phyloP scores from a whole-genome alignment of 768 basidiomycete species.

The Tricholoma sp. region DNA sequence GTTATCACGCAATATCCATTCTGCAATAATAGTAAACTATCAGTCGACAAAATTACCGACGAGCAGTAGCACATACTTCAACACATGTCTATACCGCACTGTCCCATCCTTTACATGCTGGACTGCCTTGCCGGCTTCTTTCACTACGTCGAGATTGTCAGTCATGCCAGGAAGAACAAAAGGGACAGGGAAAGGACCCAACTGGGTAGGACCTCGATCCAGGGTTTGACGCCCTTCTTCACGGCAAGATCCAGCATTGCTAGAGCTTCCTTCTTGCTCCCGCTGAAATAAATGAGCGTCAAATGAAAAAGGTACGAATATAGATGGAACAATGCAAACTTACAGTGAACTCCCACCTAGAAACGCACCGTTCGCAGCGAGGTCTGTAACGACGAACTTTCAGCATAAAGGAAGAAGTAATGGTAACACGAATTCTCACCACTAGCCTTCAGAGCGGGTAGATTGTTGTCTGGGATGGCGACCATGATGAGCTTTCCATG shows the following conservation, averaged over 20 bases:
- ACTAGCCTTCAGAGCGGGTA: constrained; percentile 31
- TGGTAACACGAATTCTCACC: constrained; percentile 21
- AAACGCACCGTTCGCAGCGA: constrained; percentile 19
- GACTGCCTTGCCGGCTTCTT: constrained; percentile 42
- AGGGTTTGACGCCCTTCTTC: constrained; percentile 46
- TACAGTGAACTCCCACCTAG: constrained; percentile 29
- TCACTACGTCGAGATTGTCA: constrained; percentile 25
- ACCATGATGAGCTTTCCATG: constrained; percentile 55
- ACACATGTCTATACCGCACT: constrained; percentile 51
- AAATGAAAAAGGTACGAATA: neutral
- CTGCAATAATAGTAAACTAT: neutral
- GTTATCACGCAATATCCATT: neutral
- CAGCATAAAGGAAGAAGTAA: constrained; percentile 17
- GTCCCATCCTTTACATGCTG: constrained; percentile 40
- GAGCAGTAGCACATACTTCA: constrained; percentile 21
- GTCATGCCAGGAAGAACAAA: neutral
- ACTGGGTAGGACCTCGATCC: constrained; percentile 41
- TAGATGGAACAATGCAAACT: neutral
- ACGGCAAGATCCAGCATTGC: constrained; percentile 58
- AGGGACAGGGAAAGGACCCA: constrained; percentile 3
- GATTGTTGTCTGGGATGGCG: constrained; percentile 45
- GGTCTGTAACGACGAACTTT: no score
- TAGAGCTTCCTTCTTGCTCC: constrained; percentile 51
- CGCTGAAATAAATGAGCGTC: constrained; percentile 39
- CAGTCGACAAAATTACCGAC: neutral